Evolutionary conservation across 2,329 filamentous ascomycete species (phyloP), one percentile per base, ranked within the genome.

Genomic region (Aspergillus versicolor): DNA sequence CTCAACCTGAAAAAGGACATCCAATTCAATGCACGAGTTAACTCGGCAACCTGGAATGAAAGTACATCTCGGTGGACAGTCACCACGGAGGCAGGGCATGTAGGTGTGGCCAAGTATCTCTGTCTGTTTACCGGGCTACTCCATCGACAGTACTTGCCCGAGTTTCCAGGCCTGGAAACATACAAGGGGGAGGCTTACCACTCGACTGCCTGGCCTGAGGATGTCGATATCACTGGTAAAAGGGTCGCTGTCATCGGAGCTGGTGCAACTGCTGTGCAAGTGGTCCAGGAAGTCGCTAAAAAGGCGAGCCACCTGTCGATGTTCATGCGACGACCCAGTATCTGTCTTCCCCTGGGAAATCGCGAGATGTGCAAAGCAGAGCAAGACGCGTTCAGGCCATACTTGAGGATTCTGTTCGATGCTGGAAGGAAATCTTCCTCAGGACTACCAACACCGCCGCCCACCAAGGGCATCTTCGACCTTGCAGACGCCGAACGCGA

Each of bases 321-420:
- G 1, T 75, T 88, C 69, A 85, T 89, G 64, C 80, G 87, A 12
- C 88, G 85, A 1, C 86, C 87, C 0, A 89, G 89, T 61, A 71
- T 87, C 3, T 83, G 83, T 68, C 87, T 37, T 78, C 77, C 2
- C 68, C 67, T 11, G 76, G 8, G 22, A 8, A 15, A 24, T n/a
- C 21, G 49, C 2, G 12, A 12, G 2, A 4, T 38, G 2, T 5
- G 13, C 13, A 1, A 9, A 3, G 30, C 15, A 2, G 42, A 44
- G 17, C 12, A 63, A 63, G 46, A 49, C 17, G 19, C 2, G 68
- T 63, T 24, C 79, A 81, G 63, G 56, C 57, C 8, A 68, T 66
- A 24, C 82, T 83, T 48, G 73, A 70, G 0, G 71, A 79, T 44
- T 71, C 87, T 2, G 87, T 84, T 66, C 72, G 73, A 38, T 68